phyloP scores from a whole-genome alignment of 192 early-diverging fungal genomes.

The Lobosporangium transversale region DNA sequence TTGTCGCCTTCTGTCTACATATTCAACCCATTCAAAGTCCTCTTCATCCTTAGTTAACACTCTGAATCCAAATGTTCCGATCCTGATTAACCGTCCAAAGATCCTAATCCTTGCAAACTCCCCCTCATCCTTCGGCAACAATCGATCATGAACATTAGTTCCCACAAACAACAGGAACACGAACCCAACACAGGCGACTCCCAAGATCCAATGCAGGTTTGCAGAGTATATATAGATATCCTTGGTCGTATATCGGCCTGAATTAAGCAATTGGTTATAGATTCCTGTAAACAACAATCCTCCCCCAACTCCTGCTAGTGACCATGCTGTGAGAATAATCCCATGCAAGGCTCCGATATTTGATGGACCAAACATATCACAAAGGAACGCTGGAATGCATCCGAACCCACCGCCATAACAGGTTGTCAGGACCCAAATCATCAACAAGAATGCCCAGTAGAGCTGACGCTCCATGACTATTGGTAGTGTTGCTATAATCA shows the following conservation, averaged over 20 bases:
- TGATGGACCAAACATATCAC: slow-evolving; percentile 84
- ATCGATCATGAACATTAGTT: slow-evolving; percentile 69
- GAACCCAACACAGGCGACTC: slow-evolving; percentile 67
- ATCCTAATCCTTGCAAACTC: slow-evolving; percentile 67
- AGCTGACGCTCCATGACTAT: slow-evolving; percentile 60
- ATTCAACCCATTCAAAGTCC: slow-evolving; percentile 62
- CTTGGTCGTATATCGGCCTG: slow-evolving; percentile 57
- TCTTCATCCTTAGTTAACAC: slow-evolving; percentile 57
- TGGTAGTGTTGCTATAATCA: slow-evolving; percentile 68
- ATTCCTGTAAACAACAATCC: slow-evolving; percentile 75
- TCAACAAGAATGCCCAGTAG: slow-evolving; percentile 69
- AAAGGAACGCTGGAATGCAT: slow-evolving; percentile 77
- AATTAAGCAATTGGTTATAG: slow-evolving; percentile 56
- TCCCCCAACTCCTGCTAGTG: slow-evolving; percentile 76
- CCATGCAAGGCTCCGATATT: slow-evolving; percentile 82
- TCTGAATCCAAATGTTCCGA: slow-evolving; percentile 37
- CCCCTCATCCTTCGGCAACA: slow-evolving; percentile 69
- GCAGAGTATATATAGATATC: slow-evolving; percentile 64
- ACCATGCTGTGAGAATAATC: slow-evolving; percentile 82
- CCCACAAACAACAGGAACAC: slow-evolving; percentile 67
- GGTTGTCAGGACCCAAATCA: slow-evolving; percentile 70
- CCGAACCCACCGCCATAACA: slow-evolving; percentile 84
- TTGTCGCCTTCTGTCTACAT: slow-evolving; percentile 18
- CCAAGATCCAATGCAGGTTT: slow-evolving; percentile 80
- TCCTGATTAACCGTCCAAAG: slow-evolving; percentile 60